Base-by-base conservation (phyloP, 106 monocot species). In the Chionographis japonica region DNA sequence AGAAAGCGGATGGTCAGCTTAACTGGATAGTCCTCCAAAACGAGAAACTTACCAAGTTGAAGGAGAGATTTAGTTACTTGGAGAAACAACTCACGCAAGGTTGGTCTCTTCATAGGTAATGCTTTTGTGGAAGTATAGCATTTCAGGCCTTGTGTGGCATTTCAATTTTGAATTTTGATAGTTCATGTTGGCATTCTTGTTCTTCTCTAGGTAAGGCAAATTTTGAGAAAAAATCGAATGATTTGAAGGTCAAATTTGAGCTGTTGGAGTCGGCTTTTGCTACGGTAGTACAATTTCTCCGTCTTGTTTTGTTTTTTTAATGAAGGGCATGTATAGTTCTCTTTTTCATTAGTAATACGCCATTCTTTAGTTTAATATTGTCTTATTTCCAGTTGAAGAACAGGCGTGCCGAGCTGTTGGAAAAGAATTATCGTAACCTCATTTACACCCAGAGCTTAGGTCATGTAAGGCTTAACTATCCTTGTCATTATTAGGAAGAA, bases 391-490 rank as follows among this genome's bases (percentile, higher is more conserved):
- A 94, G 93, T 71, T 94, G 41, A 54, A 80, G 57, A 81, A 70
- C 65, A 94, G 66, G 7, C 86, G 81, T 50, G 65, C 57, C 11
- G 84, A 94, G 19, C 40, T 80, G 43, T 61, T 81, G 58, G 80
- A 91, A 20, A 86, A 74, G 59, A 70, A 68, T 35, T 82, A 78
- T 61, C 74, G 79, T 14, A 80, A 84, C 58, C 72, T 81, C 58
- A 90, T 89, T 18, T 66, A 78, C 56, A 84, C 86, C 12, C 86
- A 89, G 52, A 78, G 70, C 37, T 69, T 94, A 68, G 74, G 84
- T 15, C 79, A 76, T 81, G 93, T 94, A 74, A 94, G 84, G 77
- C 35, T 35, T 65, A 10, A 53, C 5, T 69, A 37, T 38, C 27
- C 14, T 54, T 71, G 7, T 13, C 42, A 18, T 53, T 4, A 0